A percentile compares a stretch with the other conserved stretches of the same genome.
Conservation (phyloP, 139 green algal species). For the Tetraselmis chui region DNA sequence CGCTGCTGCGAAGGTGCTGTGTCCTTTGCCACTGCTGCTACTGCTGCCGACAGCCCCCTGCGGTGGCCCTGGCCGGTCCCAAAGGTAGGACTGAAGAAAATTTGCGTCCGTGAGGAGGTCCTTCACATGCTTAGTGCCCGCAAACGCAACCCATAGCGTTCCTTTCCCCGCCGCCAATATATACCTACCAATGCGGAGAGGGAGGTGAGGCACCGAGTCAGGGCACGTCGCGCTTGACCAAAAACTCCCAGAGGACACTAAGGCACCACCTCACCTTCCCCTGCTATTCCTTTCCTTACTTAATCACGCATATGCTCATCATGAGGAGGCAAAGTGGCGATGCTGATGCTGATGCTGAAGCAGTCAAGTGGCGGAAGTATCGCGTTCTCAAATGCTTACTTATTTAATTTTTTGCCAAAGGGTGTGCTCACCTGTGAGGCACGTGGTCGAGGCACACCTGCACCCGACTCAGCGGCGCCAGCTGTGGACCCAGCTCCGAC, state of each 20-base stretch:
- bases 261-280: no score
- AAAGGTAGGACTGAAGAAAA: background rate
- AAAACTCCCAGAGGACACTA: no score
- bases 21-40: background rate
- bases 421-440: background rate
- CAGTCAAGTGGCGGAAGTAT: no score
- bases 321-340: no score
- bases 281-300: no score
- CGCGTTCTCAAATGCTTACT: no score
- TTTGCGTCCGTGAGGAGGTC: constrained; percentile 18
- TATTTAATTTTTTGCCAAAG: no score
- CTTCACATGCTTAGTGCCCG: constrained; percentile 27
- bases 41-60: background rate
- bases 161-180: constrained; percentile 13
- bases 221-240: no score
- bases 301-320: no score
- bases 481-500: background rate
- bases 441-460: background rate
- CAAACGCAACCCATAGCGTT: constrained; percentile 27
- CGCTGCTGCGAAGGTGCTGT: constrained; percentile 1
- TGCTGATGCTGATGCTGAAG: no score
- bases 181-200: no score
- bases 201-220: no score
- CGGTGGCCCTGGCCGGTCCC: background rate
- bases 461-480: background rate